These are phyloP conservation scores for Cicer judaicum DNA, from an alignment of 306 rosid species.

Conservation along the genomic window DNA sequence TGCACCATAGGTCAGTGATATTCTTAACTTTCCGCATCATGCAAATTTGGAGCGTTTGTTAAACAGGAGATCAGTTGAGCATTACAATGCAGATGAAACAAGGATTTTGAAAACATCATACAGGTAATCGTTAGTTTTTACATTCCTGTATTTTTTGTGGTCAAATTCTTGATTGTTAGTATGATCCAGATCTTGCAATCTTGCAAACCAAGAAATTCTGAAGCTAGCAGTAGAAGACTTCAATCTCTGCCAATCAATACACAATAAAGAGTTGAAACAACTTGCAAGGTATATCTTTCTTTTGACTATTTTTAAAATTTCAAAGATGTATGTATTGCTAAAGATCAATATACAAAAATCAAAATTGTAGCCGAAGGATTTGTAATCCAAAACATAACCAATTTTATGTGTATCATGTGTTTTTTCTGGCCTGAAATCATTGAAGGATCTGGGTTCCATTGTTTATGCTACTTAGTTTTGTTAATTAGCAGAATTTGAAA, in stretches of 20 bases:
- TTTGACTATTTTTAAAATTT: not conserved
- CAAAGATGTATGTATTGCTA: not conserved
- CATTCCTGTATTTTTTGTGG: not conserved
- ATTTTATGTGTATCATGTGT: slow-evolving; percentile 14
- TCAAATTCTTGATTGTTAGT: slow-evolving; percentile 14
- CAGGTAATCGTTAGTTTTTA: slow-evolving; percentile 46
- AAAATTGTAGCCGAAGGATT: slow-evolving; percentile 14
- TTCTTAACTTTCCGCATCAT: slow-evolving; percentile 62
- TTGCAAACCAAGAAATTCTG: slow-evolving; percentile 66
- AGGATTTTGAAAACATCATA: slow-evolving; percentile 73
- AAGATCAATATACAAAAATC: not conserved
- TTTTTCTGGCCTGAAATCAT: slow-evolving; percentile 20
- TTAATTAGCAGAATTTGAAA: too few species aligned
- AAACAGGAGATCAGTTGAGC: slow-evolving; percentile 64
- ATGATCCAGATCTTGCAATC: slow-evolving; percentile 61
- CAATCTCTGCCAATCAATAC: slow-evolving; percentile 71
- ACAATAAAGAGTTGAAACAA: slow-evolving; percentile 61
- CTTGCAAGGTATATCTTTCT: slow-evolving; percentile 60
- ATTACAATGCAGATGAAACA: slow-evolving; percentile 57
- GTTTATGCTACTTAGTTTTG: not conserved
- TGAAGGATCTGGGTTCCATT: slow-evolving; percentile 21
- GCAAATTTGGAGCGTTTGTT: slow-evolving; percentile 68
- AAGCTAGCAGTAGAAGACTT: slow-evolving; percentile 82
- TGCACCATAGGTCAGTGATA: slow-evolving; percentile 59
- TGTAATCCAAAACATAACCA: slow-evolving; percentile 2